These are phyloP conservation scores for Papiliotrema fonsecae DNA, from an alignment of 1,284 basidiomycete species.

Conservation along the genomic window DNA sequence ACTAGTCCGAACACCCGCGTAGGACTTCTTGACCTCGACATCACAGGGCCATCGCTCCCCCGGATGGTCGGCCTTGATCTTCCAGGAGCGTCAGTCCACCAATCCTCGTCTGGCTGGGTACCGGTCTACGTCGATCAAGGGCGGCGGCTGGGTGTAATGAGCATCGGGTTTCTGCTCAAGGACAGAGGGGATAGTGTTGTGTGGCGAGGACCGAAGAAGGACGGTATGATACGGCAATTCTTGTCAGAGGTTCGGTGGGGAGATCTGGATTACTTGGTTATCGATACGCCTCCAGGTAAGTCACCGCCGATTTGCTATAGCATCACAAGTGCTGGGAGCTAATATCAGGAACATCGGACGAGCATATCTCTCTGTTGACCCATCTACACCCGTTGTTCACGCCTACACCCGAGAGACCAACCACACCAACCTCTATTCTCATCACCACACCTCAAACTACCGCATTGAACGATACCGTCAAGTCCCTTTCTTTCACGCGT, in stretches of 20 bases:
- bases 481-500: slow-evolving; percentile 90
- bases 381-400: slow-evolving; percentile 81
- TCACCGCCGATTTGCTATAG: no score
- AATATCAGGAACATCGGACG: slow-evolving; percentile 84
- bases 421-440: slow-evolving; percentile 68
- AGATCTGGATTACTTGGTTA: slow-evolving; percentile 88
- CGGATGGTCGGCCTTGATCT: slow-evolving; percentile 93
- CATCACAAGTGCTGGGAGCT: not conserved
- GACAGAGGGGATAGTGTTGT: slow-evolving; percentile 88
- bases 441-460: slow-evolving; percentile 98
- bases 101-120: slow-evolving; percentile 94
- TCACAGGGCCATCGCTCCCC: slow-evolving; percentile 94
- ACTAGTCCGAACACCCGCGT: slow-evolving; percentile 60
- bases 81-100: slow-evolving; percentile 61
- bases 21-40: slow-evolving; percentile 90
- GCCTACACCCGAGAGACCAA: slow-evolving; percentile 48
- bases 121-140: slow-evolving; percentile 86
- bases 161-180: slow-evolving; percentile 89
- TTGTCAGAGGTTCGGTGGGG: slow-evolving; percentile 95
- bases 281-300: slow-evolving; percentile 95
- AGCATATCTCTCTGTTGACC: slow-evolving; percentile 92
- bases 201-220: slow-evolving; percentile 99
- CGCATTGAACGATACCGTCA: slow-evolving; percentile 89
- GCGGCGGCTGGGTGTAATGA: slow-evolving; percentile 84
- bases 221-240: slow-evolving; percentile 99